Percentiles rank a stretch among this genome's conserved stretches.
Evolutionary conservation across 306 rosid genomes (phyloP).

Genomic region (apple (Malus domestica)): DNA sequence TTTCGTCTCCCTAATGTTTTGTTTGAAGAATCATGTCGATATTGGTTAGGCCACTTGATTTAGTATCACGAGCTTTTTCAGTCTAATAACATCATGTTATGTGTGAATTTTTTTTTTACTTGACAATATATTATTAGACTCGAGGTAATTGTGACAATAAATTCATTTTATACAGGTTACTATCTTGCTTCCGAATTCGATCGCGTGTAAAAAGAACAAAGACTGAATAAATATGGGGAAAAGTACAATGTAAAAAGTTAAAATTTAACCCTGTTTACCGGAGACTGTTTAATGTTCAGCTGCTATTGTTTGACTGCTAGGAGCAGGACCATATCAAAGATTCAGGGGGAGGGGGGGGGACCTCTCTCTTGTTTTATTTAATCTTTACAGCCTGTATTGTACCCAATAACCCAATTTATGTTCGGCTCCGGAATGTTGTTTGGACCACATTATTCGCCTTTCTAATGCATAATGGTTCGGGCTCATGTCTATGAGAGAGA

Average conservation of each 20-base stretch:
- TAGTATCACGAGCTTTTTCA: accelerated
- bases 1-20: neutral
- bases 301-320: neutral
- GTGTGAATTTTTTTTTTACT: accelerated
- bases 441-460: no score
- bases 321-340: neutral
- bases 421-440: no score
- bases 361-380: neutral
- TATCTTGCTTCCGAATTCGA: no score
- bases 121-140: no score
- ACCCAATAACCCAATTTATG: neutral
- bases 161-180: no score
- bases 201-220: neutral
- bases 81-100: no score
- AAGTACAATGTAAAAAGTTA: neutral
- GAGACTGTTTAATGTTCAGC: constrained; percentile 7
- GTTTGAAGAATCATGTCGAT: no score
- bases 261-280: constrained; percentile 11
- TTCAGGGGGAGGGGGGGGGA: neutral
- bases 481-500: no score
- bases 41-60: no score
- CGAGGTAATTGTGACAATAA: no score
- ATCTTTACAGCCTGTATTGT: constrained; percentile 37
- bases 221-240: neutral
- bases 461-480: no score